Conservation (phyloP, 2,329 filamentous ascomycete species). For the Fusarium sp. region DNA sequence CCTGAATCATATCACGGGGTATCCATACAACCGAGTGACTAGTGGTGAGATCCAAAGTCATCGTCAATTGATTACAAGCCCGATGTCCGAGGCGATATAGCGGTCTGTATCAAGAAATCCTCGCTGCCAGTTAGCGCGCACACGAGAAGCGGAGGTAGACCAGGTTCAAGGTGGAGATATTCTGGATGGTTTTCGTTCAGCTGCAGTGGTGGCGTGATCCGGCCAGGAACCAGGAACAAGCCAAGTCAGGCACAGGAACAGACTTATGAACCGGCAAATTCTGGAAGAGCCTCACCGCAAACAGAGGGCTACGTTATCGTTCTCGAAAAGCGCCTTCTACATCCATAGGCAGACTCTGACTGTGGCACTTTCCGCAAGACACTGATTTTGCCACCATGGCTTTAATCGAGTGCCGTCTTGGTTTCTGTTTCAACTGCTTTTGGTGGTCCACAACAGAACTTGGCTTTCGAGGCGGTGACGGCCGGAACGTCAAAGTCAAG, state of each 20-base stretch:
- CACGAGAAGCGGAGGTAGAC: constrained; percentile 13
- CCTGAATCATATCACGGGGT: constrained; percentile 3
- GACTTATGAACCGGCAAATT: constrained; percentile 14
- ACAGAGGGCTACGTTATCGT: neutral
- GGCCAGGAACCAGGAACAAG: constrained; percentile 45
- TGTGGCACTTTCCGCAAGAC: neutral
- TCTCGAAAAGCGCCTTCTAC: neutral
- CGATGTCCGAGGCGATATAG: constrained; percentile 13
- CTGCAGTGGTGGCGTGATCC: constrained; percentile 36
- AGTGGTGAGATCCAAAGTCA: constrained; percentile 6
- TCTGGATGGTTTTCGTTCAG: constrained; percentile 22
- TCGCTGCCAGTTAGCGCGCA: constrained; percentile 5
- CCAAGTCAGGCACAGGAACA: constrained; percentile 24
- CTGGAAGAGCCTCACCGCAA: constrained; percentile 19
- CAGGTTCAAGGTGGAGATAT: constrained; percentile 37
- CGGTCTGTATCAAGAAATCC: constrained; percentile 31
- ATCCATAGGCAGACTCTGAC: neutral
- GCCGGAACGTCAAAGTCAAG: constrained; percentile 1
- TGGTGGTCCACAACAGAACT: constrained; percentile 6
- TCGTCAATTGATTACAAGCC: constrained; percentile 9
- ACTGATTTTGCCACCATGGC: constrained; percentile 1
- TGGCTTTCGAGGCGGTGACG: constrained; percentile 31
- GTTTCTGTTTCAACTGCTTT: constrained; percentile 20
- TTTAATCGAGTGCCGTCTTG: constrained; percentile 11
- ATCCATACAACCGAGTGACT: constrained; percentile 7